Base-by-base conservation (phyloP, 805 yeast species). In the Lachancea fermentati region DNA sequence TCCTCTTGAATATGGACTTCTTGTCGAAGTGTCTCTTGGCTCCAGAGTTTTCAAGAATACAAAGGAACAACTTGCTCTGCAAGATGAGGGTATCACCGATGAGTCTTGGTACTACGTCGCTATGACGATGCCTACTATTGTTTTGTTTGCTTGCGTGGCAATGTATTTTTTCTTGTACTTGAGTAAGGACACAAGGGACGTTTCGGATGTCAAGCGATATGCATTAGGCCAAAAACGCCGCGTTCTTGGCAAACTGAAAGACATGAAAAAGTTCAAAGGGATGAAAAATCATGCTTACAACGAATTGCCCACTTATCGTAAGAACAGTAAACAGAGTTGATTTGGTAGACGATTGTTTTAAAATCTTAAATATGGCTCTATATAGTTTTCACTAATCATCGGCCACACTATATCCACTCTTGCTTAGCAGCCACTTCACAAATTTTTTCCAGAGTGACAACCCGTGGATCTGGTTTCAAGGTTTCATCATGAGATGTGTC, bases 121-220 rank as follows among this genome's bases (percentile, higher is more conserved):
- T 47, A 62, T 82, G 64, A 67, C 82, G 7, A 73, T 83, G 58
- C 94, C 94, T 13, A 72, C 83, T 1, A 69, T 72, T 33, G 88
- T 82, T 14, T 60, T 76, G 12, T 44, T 84, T 19, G 73, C 80
- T 8, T 78, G 76, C 8, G 64, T 81, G 30, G 66, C 70, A 24
- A 79, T 83, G 81, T 84, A 81, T 57, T 47, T 78, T 44, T 82
- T 84, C 59, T 68, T 81, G 9, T 68, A 66, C 51, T 41, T 74
- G 37, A 84, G 81, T 52, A 72, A 67, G 43, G 65, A 69, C 25
- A 79, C 78, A 51, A 69, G 79, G 54, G 81, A 77, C 50, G 63
- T 77, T 34, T 63, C 75, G 2, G 63, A 55, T 19, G 56, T 76
- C 30, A 69, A 68, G 37, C 62, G 51, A 14, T 54, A 51, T 26